These are phyloP conservation scores for Lotmaria passim DNA, from an alignment of 208 protist species.

Conservation along the genomic window DNA sequence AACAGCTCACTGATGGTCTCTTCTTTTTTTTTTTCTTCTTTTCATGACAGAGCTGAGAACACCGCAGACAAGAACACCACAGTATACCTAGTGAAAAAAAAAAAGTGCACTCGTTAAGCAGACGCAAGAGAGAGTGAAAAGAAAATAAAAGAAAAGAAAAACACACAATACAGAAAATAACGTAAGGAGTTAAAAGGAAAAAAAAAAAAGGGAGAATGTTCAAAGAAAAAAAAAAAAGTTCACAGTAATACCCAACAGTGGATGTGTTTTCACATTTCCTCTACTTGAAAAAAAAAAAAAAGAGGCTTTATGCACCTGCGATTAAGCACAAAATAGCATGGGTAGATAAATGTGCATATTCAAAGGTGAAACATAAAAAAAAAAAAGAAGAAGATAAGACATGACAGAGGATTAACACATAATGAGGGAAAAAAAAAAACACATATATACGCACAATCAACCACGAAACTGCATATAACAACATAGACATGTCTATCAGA, in stretches of 20 bases:
- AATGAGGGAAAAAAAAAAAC: background rate
- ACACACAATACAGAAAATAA: too few relatives aligned
- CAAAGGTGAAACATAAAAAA: too few relatives aligned
- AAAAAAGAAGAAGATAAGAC: too few relatives aligned
- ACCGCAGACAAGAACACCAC: background rate
- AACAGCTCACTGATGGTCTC: background rate
- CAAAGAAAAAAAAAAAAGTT: too few relatives aligned
- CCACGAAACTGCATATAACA: too few relatives aligned
- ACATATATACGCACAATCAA: background rate
- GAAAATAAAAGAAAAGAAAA: constrained; percentile 16
- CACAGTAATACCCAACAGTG: constrained; percentile 8
- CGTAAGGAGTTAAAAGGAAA: too few relatives aligned
- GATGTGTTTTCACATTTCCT: too few relatives aligned
- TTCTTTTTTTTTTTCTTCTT: background rate
- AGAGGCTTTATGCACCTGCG: background rate
- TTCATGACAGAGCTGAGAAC: background rate
- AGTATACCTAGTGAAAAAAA: background rate
- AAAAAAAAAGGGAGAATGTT: too few relatives aligned
- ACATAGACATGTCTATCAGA: too few relatives aligned
- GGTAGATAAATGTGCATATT: too few relatives aligned
- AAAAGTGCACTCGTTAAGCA: background rate
- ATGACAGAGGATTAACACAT: too few relatives aligned
- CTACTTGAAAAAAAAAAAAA: background rate
- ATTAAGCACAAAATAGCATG: background rate
- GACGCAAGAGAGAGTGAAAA: constrained; percentile 5